phyloP scores from a whole-genome alignment of 768 basidiomycete species.

The Trametes cinnabarina region DNA sequence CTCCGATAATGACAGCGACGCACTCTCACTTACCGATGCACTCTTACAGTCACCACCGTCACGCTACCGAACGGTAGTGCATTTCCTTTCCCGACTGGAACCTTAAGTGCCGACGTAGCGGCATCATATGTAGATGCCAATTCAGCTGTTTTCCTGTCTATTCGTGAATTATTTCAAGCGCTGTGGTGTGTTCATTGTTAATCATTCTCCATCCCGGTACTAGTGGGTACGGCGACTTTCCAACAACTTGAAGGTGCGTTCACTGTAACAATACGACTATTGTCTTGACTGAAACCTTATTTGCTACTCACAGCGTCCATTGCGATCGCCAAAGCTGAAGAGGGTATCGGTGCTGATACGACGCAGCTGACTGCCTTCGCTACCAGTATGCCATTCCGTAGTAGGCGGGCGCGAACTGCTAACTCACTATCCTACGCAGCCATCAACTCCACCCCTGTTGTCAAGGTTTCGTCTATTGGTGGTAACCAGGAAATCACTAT shows the following conservation, averaged over 20 bases:
- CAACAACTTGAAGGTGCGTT: neutral
- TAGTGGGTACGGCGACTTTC: conserved; percentile 5
- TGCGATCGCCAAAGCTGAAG: neutral
- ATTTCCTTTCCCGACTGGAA: neutral
- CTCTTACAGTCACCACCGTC: neutral
- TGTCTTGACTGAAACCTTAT: neutral
- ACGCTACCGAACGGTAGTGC: neutral
- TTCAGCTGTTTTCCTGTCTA: neutral
- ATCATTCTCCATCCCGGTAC: too few species aligned
- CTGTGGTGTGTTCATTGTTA: too few species aligned
- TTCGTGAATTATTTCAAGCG: neutral
- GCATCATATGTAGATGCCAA: conserved; percentile 2
- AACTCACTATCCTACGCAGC: neutral
- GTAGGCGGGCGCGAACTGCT: too few species aligned
- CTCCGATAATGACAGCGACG: too few species aligned
- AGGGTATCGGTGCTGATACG: conserved; percentile 3
- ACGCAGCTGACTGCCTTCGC: conserved; percentile 4
- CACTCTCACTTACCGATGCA: too few species aligned
- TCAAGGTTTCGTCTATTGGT: conserved; percentile 11
- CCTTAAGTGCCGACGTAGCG: neutral
- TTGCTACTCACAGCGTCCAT: neutral
- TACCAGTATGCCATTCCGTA: neutral
- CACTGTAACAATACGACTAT: too few species aligned
- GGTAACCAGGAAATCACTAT: conserved; percentile 9
- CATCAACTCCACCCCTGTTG: conserved; percentile 12